These are phyloP conservation scores for Cladosporium oxysporum DNA, from an alignment of 2,329 filamentous ascomycete genomes.

Conservation along the genomic window DNA sequence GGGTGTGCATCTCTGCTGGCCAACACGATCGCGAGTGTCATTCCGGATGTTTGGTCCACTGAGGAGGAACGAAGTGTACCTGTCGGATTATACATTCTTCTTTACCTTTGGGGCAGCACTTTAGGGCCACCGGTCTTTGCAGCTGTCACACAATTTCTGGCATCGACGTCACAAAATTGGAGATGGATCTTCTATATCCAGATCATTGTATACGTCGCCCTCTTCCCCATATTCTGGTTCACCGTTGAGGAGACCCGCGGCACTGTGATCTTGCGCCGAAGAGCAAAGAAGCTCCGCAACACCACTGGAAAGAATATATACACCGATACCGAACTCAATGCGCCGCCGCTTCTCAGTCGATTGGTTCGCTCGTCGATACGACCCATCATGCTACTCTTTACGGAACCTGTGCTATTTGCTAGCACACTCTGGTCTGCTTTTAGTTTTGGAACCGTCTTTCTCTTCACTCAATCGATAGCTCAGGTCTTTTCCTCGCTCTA, in stretches of 20 bases:
- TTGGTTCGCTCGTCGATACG: constrained; percentile 37
- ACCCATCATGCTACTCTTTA: constrained; percentile 47
- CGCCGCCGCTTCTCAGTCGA: constrained; percentile 35
- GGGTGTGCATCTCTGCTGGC: constrained; percentile 40
- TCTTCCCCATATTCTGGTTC: constrained; percentile 44
- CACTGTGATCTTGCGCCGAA: constrained; percentile 47
- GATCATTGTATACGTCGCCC: constrained; percentile 47
- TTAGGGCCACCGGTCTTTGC: constrained; percentile 41
- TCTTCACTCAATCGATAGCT: constrained; percentile 52
- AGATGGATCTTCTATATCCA: constrained; percentile 45
- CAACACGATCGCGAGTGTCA: constrained; percentile 40
- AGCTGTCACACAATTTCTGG: constrained; percentile 34
- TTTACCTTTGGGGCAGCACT: constrained; percentile 39
- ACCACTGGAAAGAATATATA: constrained; percentile 32
- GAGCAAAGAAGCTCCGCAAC: constrained; percentile 39
- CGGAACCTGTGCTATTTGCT: constrained; percentile 52
- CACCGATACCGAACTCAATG: constrained; percentile 40
- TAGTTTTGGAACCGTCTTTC: constrained; percentile 49
- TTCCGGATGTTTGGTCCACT: constrained; percentile 42
- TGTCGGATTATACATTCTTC: constrained; percentile 39
- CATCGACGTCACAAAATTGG: constrained; percentile 30
- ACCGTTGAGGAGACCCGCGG: constrained; percentile 51
- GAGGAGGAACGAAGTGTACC: constrained; percentile 38
- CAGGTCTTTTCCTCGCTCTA: constrained; percentile 46
- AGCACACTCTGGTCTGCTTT: constrained; percentile 53